Base-by-base conservation (phyloP, 768 basidiomycete genomes). In the Lactarius sanguifluus region DNA sequence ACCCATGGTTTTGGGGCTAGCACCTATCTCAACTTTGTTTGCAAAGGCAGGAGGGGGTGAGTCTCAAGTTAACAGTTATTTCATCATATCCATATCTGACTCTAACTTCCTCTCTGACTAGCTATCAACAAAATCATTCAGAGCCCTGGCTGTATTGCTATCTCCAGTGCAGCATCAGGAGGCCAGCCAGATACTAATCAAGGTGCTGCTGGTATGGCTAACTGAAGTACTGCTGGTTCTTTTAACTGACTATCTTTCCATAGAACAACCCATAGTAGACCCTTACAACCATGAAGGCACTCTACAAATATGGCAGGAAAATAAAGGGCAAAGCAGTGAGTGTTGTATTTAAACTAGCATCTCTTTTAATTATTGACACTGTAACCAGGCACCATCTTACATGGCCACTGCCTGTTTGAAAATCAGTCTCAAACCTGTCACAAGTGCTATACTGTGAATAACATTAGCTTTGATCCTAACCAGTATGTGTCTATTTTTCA, bases 381-480 rank as follows among this genome's bases (percentile, higher is more conserved):
- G 36, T 57, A 23, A 34, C 32, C 38, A 69, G 69, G 43, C 38
- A 25, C 16, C 5, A 69, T 68, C 23, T 57, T 69, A 12, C 62
- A 68, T 58, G 69, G 66, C 10, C 69, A 69, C 38, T 67, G 68
- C 40, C 25, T 38, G 28, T 56, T 62, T 16, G 43, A 56, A 13
- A 28, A 58, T 15, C 15, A 34, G 12, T 28, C 64, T 32, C 15
- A 34, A 57, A 20, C 38, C 13, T 66, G 54, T 30, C 23, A 15
- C 28, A 70, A 69, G 38, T 65, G 64, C 30, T 70, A 62, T 36
- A 69, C 68, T 45, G 70, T 70, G 8, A 63, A 69, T 52, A 59
- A 45, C 38, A 59, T 70, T 10, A 63, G 58, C n/a, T 70, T 70
- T 60, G 70, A 70, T 55, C 70, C 70, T 18, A 69, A 64, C 57